Percentiles rank a stretch among this genome's conserved stretches.
Evolutionary conservation across 768 basidiomycete genomes (phyloP).

Genomic region (Heimioporus sp.): DNA sequence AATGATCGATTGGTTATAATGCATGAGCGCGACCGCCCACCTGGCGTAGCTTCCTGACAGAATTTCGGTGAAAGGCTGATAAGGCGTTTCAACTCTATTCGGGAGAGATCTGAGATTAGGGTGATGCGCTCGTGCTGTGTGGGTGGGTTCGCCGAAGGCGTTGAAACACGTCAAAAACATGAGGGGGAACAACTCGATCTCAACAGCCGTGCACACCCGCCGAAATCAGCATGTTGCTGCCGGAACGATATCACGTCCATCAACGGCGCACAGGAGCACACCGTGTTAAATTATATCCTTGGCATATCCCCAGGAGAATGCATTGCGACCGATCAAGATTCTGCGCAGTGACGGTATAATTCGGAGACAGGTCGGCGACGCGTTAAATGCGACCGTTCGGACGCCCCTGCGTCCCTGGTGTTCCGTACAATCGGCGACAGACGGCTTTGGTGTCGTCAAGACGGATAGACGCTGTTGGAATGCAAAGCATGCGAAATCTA

Average conservation of each 20-base stretch:
- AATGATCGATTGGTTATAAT: slow-evolving; percentile 20
- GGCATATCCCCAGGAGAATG: slow-evolving; percentile 8
- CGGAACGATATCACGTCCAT: too few species aligned
- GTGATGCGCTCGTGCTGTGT: slow-evolving; percentile 11
- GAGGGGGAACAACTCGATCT: slow-evolving; percentile 21
- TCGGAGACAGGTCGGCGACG: slow-evolving; percentile 27
- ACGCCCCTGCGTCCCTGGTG: slow-evolving; percentile 1
- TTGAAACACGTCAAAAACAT: slow-evolving; percentile 25
- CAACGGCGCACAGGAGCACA: too few species aligned
- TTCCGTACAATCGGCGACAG: slow-evolving; percentile 23
- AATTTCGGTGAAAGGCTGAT: slow-evolving; percentile 30
- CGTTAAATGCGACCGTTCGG: slow-evolving; percentile 16
- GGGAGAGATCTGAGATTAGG: slow-evolving; percentile 25
- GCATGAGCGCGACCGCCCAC: slow-evolving; percentile 6
- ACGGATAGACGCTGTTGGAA: slow-evolving; percentile 15
- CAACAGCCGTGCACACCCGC: slow-evolving; percentile 9
- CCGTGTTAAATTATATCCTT: not conserved
- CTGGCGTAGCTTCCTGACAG: slow-evolving; percentile 5
- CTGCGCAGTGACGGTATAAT: slow-evolving; percentile 16
- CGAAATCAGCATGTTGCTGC: slow-evolving; percentile 9
- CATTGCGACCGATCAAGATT: slow-evolving; percentile 25
- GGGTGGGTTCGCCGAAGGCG: slow-evolving; percentile 20
- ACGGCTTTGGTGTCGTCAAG: slow-evolving; percentile 14
- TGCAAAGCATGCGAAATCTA: slow-evolving; percentile 11
- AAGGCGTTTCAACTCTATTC: slow-evolving; percentile 14